Evolutionary conservation across 2,329 filamentous ascomycete genomes (phyloP).

Genomic region (Colletotrichum filicis): DNA sequence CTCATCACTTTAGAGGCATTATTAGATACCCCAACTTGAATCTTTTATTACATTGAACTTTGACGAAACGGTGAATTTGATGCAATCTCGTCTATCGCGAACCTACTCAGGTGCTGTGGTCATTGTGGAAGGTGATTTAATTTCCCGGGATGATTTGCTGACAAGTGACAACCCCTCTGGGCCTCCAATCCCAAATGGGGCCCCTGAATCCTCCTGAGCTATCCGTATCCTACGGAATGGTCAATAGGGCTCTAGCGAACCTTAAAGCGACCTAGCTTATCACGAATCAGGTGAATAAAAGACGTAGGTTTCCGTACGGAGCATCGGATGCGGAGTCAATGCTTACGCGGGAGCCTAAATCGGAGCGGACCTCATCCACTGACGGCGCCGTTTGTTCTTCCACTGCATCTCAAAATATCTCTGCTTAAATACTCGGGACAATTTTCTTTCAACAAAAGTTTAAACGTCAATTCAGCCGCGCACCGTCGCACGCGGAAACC

Average conservation of each 20-base stretch:
- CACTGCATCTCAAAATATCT: not conserved
- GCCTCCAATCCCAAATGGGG: too few relatives aligned
- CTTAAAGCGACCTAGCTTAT: not conserved
- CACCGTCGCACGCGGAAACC: not conserved
- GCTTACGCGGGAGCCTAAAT: not conserved
- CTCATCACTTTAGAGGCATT: not conserved
- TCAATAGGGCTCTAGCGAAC: not conserved
- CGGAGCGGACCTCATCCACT: not conserved
- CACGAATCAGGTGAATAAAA: not conserved
- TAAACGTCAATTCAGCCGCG: not conserved
- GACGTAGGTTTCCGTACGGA: not conserved
- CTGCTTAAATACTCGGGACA: not conserved
- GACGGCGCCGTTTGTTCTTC: not conserved
- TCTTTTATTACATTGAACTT: not conserved
- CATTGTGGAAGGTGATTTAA: not conserved
- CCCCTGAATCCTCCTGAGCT: not conserved
- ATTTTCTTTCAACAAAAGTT: not conserved
- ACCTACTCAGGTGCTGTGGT: not conserved
- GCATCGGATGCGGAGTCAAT: too few relatives aligned
- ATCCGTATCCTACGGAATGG: too few relatives aligned
- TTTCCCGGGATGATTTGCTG: not conserved
- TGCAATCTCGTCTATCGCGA: not conserved
- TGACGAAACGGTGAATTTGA: not conserved
- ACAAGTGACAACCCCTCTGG: too few relatives aligned
- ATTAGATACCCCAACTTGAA: not conserved